Conservation (phyloP, 108 stramenopile species). For the Cylindrotheca closterium region DNA sequence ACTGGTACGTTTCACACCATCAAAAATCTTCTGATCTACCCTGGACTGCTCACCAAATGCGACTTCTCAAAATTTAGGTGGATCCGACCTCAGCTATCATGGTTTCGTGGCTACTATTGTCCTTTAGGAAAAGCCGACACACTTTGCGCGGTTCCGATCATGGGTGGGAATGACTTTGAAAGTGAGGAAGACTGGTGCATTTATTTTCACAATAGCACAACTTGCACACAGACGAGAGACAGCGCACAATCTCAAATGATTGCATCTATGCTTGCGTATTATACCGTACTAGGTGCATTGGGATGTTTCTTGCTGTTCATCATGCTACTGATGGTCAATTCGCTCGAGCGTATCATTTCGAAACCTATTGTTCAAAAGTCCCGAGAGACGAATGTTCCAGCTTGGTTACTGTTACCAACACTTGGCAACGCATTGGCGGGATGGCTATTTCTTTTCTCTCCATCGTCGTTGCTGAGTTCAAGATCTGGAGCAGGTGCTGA, state of each 20-base stretch:
- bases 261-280: constrained; percentile 24
- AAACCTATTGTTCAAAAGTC: constrained; percentile 82
- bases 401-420: constrained; percentile 73
- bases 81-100: constrained; percentile 14
- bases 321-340: constrained; percentile 50
- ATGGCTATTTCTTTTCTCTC: constrained; percentile 45
- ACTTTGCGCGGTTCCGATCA: constrained; percentile 61
- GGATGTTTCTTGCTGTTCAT: constrained; percentile 39
- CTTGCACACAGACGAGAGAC: constrained; percentile 57
- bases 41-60: no score
- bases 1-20: no score
- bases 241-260: constrained; percentile 49
- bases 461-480: constrained; percentile 37
- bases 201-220: constrained; percentile 43
- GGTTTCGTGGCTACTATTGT: constrained; percentile 58
- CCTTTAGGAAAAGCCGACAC: constrained; percentile 42
- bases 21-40: no score
- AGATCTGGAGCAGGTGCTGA: constrained; percentile 26
- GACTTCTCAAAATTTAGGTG: no score
- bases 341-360: constrained; percentile 73
- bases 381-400: constrained; percentile 79
- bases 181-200: constrained; percentile 61
- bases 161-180: constrained; percentile 37
- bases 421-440: constrained; percentile 56
- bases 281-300: constrained; percentile 27